Evolutionary conservation across 2,329 filamentous ascomycete genomes (phyloP).

Genomic region (Paramyrothecium roridum): DNA sequence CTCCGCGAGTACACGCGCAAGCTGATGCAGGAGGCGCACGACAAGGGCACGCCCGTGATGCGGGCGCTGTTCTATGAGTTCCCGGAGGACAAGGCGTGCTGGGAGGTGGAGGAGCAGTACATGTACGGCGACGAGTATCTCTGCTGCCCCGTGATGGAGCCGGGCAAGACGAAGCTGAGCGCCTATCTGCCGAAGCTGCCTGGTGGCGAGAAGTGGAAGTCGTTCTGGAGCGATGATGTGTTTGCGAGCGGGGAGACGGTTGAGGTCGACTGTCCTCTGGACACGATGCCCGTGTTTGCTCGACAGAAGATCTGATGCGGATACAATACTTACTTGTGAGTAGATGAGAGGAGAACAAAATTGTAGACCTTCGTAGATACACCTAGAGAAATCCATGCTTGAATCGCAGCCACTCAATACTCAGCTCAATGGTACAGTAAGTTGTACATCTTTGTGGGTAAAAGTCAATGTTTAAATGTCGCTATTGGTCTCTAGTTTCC

Average conservation of each 20-base stretch:
- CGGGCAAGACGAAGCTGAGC: not conserved
- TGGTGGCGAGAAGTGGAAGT: constrained; percentile 5
- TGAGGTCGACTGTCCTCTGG: constrained; percentile 6
- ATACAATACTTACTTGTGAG: not conserved
- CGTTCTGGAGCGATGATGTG: constrained; percentile 3
- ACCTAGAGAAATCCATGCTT: too few species aligned
- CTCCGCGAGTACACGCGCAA: constrained; percentile 54
- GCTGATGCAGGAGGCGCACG: constrained; percentile 58
- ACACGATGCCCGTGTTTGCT: constrained; percentile 11
- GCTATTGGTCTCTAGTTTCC: too few species aligned
- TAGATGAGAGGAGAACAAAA: too few species aligned
- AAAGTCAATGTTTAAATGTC: too few species aligned
- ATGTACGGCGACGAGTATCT: constrained; percentile 62
- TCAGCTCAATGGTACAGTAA: too few species aligned
- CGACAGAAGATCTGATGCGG: not conserved
- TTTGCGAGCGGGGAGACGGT: constrained; percentile 4
- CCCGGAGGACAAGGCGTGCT: constrained; percentile 47
- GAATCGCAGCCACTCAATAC: too few species aligned
- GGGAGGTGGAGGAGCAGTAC: constrained; percentile 60
- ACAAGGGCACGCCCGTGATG: constrained; percentile 59
- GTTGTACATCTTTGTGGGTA: too few species aligned
- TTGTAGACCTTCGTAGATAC: too few species aligned
- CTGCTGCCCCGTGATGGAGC: constrained; percentile 7
- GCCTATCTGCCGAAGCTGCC: constrained; percentile 9
- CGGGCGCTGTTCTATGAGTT: constrained; percentile 63